phyloP scores from a whole-genome alignment of 257 asterid genomes.

The Anisodus tanguticus region DNA sequence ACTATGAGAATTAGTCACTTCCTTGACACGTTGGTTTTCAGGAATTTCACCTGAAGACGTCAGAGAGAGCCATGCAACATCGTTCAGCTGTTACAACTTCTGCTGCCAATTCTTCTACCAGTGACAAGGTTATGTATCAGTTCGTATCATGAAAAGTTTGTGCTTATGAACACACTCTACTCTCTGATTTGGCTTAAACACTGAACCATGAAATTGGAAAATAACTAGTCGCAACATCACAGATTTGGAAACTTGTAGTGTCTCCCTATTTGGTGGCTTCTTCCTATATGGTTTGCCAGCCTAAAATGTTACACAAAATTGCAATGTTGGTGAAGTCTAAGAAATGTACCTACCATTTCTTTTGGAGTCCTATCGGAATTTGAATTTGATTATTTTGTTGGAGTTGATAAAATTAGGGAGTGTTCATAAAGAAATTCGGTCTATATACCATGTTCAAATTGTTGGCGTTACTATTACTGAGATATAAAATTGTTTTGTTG shows the following conservation, averaged over 20 bases:
- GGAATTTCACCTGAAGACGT: slow-evolving; percentile 90
- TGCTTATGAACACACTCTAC: neutral
- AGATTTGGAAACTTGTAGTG: neutral
- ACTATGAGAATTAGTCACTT: slow-evolving; percentile 11
- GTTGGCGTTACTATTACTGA: neutral
- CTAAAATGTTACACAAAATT: neutral
- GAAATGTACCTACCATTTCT: neutral
- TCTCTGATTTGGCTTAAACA: neutral
- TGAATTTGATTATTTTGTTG: neutral
- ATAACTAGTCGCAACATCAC: neutral
- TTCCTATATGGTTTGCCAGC: neutral
- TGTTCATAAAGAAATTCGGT: neutral
- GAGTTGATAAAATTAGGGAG: neutral
- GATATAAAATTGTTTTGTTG: slow-evolving; percentile 29
- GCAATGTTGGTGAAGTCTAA: neutral
- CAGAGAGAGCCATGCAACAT: slow-evolving; percentile 82
- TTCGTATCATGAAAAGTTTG: no score
- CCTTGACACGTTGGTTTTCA: slow-evolving; percentile 44
- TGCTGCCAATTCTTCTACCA: slow-evolving; percentile 38
- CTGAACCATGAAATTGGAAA: neutral
- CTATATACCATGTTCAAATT: neutral
- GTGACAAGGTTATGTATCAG: slow-evolving; percentile 44
- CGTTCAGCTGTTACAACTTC: slow-evolving; percentile 51
- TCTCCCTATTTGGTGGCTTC: slow-evolving; percentile 8
- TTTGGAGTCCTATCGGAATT: neutral